Base-by-base conservation (phyloP, 139 green algal species). In the Gonium pectorale region DNA sequence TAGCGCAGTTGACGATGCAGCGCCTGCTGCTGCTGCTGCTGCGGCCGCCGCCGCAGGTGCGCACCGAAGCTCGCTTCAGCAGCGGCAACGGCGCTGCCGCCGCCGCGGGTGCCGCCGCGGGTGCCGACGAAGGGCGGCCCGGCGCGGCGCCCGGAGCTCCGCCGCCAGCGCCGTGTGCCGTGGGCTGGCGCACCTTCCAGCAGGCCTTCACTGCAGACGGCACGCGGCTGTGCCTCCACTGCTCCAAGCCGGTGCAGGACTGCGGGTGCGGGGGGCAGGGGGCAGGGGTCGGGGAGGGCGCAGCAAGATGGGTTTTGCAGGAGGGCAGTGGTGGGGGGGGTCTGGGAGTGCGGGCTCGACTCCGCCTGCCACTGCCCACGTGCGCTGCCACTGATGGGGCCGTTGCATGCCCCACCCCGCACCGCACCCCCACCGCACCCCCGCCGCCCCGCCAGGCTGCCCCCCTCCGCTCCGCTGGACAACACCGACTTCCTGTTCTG, bases 151-250 rank as follows among this genome's bases (percentile, higher is more conserved):
- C 49, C 15, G 44, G 43, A 31, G 63, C 8, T 43, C 63, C 63
- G 29, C 19, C 15, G 15, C n/a, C 63, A 31, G 9, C 17, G 63
- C 66, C 66, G 7, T 37, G 3, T 33, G 15, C 21, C 1, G 35
- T 19, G 15, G 74, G 74, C 54, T 86, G 54, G 54, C 63, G 62
- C 21, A 70, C 31, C n/a, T 94, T 93, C 80, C 86, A 87, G 62
- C 93, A 96, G 86, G 89, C 91, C 19, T 95, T 96, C 83, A 79
- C 74, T 3, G 62, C 44, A 0, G 37, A 59, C 63, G 79, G 78
- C 24, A 62, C 21, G 3, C 90, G 94, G 27, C 89, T 95, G 46
- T 97, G 94, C 88, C 66, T 95, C 43, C 77, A 90, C 78, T 97
- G 94, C 88, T 56, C 83, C 43, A 83, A 85, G 67, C 7, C 35